Conservation (phyloP, 139 green algal species). For the Medakamo hakoo region DNA sequence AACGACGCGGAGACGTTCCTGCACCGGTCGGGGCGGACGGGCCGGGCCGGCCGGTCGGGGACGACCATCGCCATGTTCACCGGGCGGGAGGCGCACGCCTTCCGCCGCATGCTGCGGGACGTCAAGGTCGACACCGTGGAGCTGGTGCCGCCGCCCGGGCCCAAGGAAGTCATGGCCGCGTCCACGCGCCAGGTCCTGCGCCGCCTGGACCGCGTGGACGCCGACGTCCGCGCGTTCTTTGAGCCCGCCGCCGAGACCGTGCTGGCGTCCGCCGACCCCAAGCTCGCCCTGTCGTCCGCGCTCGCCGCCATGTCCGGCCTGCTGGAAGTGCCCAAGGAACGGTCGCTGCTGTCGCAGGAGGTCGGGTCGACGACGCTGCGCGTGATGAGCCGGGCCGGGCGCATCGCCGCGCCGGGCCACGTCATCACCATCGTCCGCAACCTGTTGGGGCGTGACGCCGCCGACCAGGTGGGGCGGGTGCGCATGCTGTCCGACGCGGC, state of each 20-base stretch:
- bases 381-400: slow-evolving; percentile 22
- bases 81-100: slow-evolving; percentile 22
- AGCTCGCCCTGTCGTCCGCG: slow-evolving; percentile 46
- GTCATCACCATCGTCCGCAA: slow-evolving; percentile 29
- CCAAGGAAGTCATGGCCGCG: slow-evolving; percentile 40
- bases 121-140: slow-evolving; percentile 27
- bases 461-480: slow-evolving; percentile 34
- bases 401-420: slow-evolving; percentile 26
- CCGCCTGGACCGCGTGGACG: slow-evolving; percentile 55
- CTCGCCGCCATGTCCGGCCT: slow-evolving; percentile 80
- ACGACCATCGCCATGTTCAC: slow-evolving; percentile 80
- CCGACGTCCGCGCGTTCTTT: slow-evolving; percentile 66
- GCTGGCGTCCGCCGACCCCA: slow-evolving; percentile 35
- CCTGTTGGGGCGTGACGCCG: slow-evolving; percentile 9
- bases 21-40: slow-evolving; percentile 49
- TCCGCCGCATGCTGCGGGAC: slow-evolving; percentile 50
- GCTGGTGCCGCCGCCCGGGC: slow-evolving; percentile 25
- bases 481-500: slow-evolving; percentile 22
- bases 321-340: slow-evolving; percentile 44
- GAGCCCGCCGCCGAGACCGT: slow-evolving; percentile 52
- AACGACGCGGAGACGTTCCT: slow-evolving; percentile 28
- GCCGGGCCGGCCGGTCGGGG: slow-evolving; percentile 43
- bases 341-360: slow-evolving; percentile 55
- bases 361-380: slow-evolving; percentile 46
- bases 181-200: slow-evolving; percentile 34